A percentile compares a stretch with the other conserved stretches of the same genome.
phyloP scores from a whole-genome alignment of 2,329 filamentous ascomycete genomes.

The Cryphonectria radicalis region DNA sequence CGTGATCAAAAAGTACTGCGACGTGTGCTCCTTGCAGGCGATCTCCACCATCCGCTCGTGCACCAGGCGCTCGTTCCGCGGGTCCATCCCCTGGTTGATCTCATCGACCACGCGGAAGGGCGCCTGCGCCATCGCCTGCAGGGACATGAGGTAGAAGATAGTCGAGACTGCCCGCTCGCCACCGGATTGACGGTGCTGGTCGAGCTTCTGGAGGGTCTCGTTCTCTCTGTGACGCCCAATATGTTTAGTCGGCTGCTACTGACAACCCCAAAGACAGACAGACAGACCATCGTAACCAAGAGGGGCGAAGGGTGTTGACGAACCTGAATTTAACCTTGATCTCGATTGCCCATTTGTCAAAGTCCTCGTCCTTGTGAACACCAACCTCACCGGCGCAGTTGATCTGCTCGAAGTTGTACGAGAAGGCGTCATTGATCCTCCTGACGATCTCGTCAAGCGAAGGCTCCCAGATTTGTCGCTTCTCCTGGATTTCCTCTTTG shows the following conservation, averaged over 20 bases:
- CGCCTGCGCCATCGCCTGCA: conserved; percentile 89
- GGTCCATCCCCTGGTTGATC: conserved; percentile 99
- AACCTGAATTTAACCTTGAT: conserved; percentile 95
- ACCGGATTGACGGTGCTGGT: conserved; percentile 92
- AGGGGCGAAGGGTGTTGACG: conserved; percentile 32
- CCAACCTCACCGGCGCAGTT: conserved; percentile 90
- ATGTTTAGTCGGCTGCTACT: conserved; percentile 30
- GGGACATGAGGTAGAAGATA: conserved; percentile 98
- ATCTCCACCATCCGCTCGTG: conserved; percentile 98
- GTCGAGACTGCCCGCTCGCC: conserved; percentile 96
- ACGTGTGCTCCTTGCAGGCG: conserved; percentile 81
- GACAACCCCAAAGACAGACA: conserved; percentile 24
- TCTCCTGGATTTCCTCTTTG: conserved; percentile 61
- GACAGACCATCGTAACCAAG: neutral
- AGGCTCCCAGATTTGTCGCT: conserved; percentile 82
- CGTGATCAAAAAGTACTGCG: conserved; percentile 94
- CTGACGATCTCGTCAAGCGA: conserved; percentile 75
- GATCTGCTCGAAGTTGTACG: conserved; percentile 91
- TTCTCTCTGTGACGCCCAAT: conserved; percentile 61
- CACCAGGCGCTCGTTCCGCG: conserved; percentile 96
- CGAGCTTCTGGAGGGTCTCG: conserved; percentile 82
- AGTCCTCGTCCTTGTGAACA: conserved; percentile 89
- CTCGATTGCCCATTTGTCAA: conserved; percentile 90
- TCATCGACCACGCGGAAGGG: conserved; percentile 99
- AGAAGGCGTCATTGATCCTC: conserved; percentile 88